A percentile compares a stretch with the other conserved stretches of the same genome.
Evolutionary conservation across 805 yeast species (phyloP).

Genomic region (Starmerella ratchasimensis): DNA sequence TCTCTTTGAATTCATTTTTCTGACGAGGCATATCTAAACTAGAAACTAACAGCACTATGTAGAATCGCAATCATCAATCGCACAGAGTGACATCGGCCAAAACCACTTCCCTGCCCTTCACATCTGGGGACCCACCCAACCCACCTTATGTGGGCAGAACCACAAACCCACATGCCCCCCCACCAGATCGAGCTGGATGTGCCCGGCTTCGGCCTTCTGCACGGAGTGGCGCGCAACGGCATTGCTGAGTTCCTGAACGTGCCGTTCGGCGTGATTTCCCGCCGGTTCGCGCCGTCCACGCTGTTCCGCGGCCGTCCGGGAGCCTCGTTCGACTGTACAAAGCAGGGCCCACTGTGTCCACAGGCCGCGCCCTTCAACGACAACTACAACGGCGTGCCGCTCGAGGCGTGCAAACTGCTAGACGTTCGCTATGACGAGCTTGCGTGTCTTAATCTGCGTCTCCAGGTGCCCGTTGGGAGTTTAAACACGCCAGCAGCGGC

Average conservation of each 20-base stretch:
- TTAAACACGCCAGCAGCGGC: too few relatives aligned
- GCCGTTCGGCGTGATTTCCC: slow-evolving; percentile 9
- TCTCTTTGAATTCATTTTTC: too few relatives aligned
- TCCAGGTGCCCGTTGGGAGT: slow-evolving; percentile 14
- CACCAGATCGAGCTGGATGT: slow-evolving; percentile 4
- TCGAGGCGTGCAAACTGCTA: slow-evolving; percentile 12
- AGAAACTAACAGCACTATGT: too few relatives aligned
- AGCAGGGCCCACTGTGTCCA: slow-evolving; percentile 19
- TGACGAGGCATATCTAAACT: too few relatives aligned
- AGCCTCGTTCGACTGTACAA: slow-evolving; percentile 8
- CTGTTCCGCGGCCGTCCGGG: slow-evolving; percentile 2
- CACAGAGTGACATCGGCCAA: too few relatives aligned
- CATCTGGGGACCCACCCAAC: too few relatives aligned
- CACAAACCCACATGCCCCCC: too few relatives aligned
- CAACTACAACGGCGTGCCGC: slow-evolving; percentile 12
- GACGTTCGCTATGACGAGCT: slow-evolving; percentile 22
- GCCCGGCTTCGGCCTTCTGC: slow-evolving; percentile 10
- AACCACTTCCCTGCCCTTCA: too few relatives aligned
- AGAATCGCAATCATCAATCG: too few relatives aligned
- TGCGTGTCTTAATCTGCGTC: slow-evolving; percentile 24
- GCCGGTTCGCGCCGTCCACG: slow-evolving; percentile 10
- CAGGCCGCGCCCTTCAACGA: slow-evolving; percentile 16
- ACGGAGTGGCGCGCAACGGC: slow-evolving; percentile 4
- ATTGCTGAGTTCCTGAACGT: slow-evolving; percentile 14
- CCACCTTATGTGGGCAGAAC: too few relatives aligned